Percentiles rank a stretch among this genome's conserved stretches.
Evolutionary conservation across 2,329 filamentous ascomycete species (phyloP).

Genomic region (Clathrospora elynae): DNA sequence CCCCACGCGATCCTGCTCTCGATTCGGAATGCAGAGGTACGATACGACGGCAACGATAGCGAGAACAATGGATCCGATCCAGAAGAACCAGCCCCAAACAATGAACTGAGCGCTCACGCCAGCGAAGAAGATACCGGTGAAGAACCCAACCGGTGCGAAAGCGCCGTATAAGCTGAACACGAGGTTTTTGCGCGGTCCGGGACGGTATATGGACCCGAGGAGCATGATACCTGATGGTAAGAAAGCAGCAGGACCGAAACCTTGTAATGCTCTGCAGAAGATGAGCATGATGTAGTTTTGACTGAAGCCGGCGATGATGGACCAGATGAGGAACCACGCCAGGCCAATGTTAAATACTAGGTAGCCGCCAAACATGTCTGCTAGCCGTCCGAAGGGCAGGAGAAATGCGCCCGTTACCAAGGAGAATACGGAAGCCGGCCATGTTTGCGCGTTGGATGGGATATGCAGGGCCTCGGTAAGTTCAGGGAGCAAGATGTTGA

Average conservation of each 20-base stretch:
- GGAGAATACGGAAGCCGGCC: slow-evolving; percentile 48
- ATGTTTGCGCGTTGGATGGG: slow-evolving; percentile 64
- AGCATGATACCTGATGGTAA: slow-evolving; percentile 71
- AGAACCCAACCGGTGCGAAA: slow-evolving; percentile 56
- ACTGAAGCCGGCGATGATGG: slow-evolving; percentile 71
- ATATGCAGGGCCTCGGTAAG: slow-evolving; percentile 68
- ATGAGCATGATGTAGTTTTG: slow-evolving; percentile 71
- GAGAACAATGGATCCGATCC: slow-evolving; percentile 41
- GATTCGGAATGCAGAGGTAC: slow-evolving; percentile 39
- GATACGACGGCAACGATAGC: slow-evolving; percentile 37
- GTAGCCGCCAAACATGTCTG: slow-evolving; percentile 67
- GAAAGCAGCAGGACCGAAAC: slow-evolving; percentile 73
- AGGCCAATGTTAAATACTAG: slow-evolving; percentile 68
- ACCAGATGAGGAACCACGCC: slow-evolving; percentile 69
- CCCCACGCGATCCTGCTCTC: slow-evolving; percentile 16
- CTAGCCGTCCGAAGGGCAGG: slow-evolving; percentile 58
- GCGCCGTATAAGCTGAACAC: slow-evolving; percentile 65
- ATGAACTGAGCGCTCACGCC: slow-evolving; percentile 39
- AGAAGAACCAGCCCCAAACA: slow-evolving; percentile 45
- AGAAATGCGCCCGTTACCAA: slow-evolving; percentile 46
- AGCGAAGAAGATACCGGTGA: slow-evolving; percentile 46
- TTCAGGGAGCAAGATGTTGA: slow-evolving; percentile 70
- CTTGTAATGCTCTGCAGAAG: slow-evolving; percentile 74
- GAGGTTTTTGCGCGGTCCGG: slow-evolving; percentile 71
- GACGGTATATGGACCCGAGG: slow-evolving; percentile 67